Evolutionary conservation across 106 monocot genomes (phyloP).

Genomic region (Dactylorhiza incarnata): DNA sequence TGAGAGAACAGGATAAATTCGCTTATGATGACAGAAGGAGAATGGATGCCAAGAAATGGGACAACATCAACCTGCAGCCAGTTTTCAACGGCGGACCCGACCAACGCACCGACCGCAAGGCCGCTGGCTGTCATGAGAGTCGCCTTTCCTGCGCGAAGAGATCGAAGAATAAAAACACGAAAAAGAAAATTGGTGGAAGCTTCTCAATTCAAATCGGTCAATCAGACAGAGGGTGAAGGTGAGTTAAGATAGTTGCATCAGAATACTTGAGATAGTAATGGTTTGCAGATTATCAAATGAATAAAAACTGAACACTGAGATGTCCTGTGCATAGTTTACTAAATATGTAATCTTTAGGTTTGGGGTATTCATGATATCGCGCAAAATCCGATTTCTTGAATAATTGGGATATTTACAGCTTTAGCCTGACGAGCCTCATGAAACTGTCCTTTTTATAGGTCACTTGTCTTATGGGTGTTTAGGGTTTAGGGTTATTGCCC

Average conservation of each 20-base stretch:
- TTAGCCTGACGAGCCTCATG: too few relatives aligned
- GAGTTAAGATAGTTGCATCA: too few relatives aligned
- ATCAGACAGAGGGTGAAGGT: too few relatives aligned
- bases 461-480: too few relatives aligned
- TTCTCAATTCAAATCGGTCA: too few relatives aligned
- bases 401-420: too few relatives aligned
- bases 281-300: background rate
- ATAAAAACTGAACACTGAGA: background rate
- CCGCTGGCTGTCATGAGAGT: constrained; percentile 69
- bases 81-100: constrained; percentile 76
- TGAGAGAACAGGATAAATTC: constrained; percentile 92
- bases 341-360: background rate
- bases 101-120: constrained; percentile 60
- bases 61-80: constrained; percentile 94
- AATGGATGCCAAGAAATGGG: constrained; percentile 81
- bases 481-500: too few relatives aligned
- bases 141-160: constrained; percentile 59
- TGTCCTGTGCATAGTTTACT: background rate
- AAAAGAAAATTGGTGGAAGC: too few relatives aligned
- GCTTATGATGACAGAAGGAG: constrained; percentile 86
- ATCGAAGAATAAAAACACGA: background rate
- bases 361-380: background rate
- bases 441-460: too few relatives aligned
- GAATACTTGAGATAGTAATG: background rate
- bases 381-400: too few relatives aligned